Base-by-base conservation (phyloP, 148 eudicot genomes). In the Suaeda aralocaspica region DNA sequence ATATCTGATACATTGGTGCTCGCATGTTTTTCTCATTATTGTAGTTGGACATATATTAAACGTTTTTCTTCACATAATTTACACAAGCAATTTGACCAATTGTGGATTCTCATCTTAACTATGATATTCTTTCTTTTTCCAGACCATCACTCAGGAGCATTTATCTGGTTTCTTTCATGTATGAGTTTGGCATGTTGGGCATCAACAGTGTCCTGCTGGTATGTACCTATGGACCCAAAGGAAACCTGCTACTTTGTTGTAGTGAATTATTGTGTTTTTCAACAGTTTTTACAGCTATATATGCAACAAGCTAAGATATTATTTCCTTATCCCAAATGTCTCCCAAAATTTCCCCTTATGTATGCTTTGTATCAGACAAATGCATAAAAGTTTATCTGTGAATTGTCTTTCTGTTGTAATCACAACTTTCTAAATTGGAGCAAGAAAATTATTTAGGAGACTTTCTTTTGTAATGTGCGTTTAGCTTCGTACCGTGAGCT, bases 181-280 rank as follows among this genome's bases (percentile, higher is more conserved):
- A 87, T 72, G 96, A 90, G 74, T 73, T 87, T 77, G 96, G 92
- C 19, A 85, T 87, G 90, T 83, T 87, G 58, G 92, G 90, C 74
- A 87, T 86, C 83, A 85, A 81, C 82, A 76, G 80, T 64, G 88
- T 87, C 74, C 81, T 90, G 72, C 69, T 87, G 85, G 96, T 90
- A 83, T 18, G 88, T 76, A 62, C 24, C 55, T 63, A 39, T 13
- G 9, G 55, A 30, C 22, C 30, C 9, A 26, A 30, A 36, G n/a
- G 65, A 58, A 28, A 45, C 46, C 48, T 46, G 5, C 13, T 52
- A 51, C 6, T 30, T 36, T 48, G 2, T 13, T 7, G 45, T 42
- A 13, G 34, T 8, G n/a, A 8, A 36, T 36, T 36, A 3, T 36
- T 36, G 8, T 36, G 4, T 36, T 36, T 36, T 36, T n/a, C n/a